phyloP scores from a whole-genome alignment of 106 monocot species.

The Dioscorea zingiberensis region DNA sequence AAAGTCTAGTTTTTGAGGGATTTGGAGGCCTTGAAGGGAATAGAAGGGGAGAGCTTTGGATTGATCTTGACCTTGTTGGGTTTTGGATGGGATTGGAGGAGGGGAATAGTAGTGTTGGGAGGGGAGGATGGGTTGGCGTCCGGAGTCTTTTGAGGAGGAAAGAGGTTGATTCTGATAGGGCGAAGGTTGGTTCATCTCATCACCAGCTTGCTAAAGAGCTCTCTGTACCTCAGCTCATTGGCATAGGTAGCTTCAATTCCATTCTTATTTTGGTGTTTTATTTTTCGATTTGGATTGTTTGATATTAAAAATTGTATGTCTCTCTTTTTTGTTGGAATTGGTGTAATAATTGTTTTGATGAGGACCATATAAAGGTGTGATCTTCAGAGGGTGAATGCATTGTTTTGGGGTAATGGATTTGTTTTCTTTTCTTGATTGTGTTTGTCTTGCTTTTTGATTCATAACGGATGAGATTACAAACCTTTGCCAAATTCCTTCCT shows the following conservation, averaged over 20 bases:
- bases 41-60: no score
- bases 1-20: no score
- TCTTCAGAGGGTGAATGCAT: neutral
- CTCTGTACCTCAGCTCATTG: slow-evolving; percentile 62
- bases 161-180: slow-evolving; percentile 62
- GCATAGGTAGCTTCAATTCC: slow-evolving; percentile 43
- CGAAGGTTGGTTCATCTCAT: slow-evolving; percentile 10
- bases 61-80: neutral
- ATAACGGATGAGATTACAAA: no score
- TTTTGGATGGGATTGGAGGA: slow-evolving; percentile 19
- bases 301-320: neutral
- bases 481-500: no score
- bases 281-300: neutral
- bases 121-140: slow-evolving; percentile 22
- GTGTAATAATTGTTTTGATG: neutral
- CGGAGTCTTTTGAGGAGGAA: slow-evolving; percentile 64
- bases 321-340: neutral
- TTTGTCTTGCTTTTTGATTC: no score
- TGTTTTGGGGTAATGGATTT: no score
- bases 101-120: slow-evolving; percentile 6
- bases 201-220: slow-evolving; percentile 65
- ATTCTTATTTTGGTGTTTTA: neutral
- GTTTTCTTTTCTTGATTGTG: no score
- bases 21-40: no score
- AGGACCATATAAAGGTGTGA: neutral